Conservation (phyloP, 2,329 filamentous ascomycete species). For the Lachnellula subtilissima region DNA sequence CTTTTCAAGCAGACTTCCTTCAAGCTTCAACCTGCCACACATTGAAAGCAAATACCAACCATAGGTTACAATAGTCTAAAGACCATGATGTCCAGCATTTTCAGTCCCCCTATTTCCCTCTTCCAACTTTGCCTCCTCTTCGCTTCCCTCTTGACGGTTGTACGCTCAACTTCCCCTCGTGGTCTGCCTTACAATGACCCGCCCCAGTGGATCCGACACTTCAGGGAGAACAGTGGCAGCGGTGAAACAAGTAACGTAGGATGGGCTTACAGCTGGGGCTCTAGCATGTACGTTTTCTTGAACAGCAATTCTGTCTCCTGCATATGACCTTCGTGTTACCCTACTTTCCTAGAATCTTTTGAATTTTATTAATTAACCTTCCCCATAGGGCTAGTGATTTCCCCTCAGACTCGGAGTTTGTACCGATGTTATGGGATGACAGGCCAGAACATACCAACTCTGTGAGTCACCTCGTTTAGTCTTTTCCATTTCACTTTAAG, state of each 20-base stretch:
- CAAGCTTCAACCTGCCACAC: no score
- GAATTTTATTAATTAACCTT: background rate
- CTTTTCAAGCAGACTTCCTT: no score
- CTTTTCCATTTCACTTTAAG: background rate
- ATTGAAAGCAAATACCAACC: no score
- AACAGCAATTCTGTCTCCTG: background rate
- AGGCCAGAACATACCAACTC: background rate
- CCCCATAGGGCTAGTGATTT: background rate
- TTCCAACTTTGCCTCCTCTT: no score
- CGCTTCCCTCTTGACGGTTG: no score
- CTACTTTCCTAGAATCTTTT: background rate
- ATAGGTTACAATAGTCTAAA: no score
- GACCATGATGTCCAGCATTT: no score
- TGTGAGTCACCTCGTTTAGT: background rate
- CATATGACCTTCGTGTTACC: background rate
- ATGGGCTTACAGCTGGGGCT: constrained; percentile 8
- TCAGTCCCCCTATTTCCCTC: no score
- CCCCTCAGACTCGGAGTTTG: constrained; percentile 1
- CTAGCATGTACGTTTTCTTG: background rate
- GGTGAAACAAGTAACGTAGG: background rate
- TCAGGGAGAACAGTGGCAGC: background rate
- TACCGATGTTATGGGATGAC: constrained; percentile 8
- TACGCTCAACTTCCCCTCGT: background rate
- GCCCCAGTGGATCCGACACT: constrained; percentile 2
- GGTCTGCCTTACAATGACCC: constrained; percentile 6